phyloP scores from a whole-genome alignment of 2,329 filamentous ascomycete species.

The Microsporum canis region DNA sequence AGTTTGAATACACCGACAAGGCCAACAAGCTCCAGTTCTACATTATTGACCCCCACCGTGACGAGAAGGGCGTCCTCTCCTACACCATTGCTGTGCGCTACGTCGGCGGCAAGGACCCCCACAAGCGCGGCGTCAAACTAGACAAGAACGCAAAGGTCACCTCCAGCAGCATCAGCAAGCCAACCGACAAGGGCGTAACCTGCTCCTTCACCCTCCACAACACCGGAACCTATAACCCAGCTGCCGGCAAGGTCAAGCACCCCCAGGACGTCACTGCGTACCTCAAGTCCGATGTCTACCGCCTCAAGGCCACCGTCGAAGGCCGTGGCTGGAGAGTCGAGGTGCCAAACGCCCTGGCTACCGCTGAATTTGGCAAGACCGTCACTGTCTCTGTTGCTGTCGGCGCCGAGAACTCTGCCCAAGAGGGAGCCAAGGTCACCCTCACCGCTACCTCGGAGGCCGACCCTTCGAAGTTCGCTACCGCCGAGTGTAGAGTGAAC shows the following conservation, averaged over 20 bases:
- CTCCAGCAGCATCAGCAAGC: conserved; percentile 1
- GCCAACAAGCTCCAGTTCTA: conserved; percentile 14
- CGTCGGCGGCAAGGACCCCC: conserved; percentile 8
- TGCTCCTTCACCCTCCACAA: conserved; percentile 14
- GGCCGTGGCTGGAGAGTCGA: conserved; percentile 14
- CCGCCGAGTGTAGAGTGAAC: conserved; percentile 8
- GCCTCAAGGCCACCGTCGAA: conserved; percentile 12
- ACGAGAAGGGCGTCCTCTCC: conserved; percentile 12
- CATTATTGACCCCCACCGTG: conserved; percentile 13
- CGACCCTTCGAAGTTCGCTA: conserved; percentile 9
- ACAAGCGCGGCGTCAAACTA: conserved; percentile 9
- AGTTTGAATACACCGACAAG: conserved; percentile 14
- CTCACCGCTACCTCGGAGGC: conserved; percentile 14
- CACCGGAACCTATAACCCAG: conserved; percentile 9
- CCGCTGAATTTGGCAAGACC: conserved; percentile 11
- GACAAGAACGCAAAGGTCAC: background rate
- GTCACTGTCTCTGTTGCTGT: conserved; percentile 13
- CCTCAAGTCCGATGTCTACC: conserved; percentile 15
- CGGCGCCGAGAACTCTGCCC: conserved; percentile 9
- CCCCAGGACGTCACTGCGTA: conserved; percentile 12
- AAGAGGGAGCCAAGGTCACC: conserved; percentile 2
- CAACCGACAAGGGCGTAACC: conserved; percentile 12
- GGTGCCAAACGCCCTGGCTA: conserved; percentile 13
- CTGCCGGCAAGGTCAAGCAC: conserved; percentile 6
- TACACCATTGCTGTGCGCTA: conserved; percentile 14